These are phyloP conservation scores for Trichoderma sp. DNA, from an alignment of 2,329 filamentous ascomycete genomes.

Conservation along the genomic window DNA sequence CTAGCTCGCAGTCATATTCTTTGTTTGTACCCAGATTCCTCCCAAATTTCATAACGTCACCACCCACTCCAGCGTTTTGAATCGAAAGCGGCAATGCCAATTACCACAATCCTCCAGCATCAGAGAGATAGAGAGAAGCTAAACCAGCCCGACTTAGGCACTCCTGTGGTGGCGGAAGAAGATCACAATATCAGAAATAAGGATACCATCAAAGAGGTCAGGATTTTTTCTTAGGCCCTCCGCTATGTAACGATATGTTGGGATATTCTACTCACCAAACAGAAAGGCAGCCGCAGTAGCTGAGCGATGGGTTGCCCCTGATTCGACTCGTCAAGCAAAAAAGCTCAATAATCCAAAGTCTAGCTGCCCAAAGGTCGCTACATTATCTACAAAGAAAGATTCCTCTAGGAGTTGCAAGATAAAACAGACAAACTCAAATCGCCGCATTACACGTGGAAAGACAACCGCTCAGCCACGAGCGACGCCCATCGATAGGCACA, in stretches of 20 bases:
- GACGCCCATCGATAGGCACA: background rate
- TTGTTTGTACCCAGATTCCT: background rate
- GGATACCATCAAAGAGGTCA: background rate
- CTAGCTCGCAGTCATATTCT: background rate
- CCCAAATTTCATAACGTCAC: background rate
- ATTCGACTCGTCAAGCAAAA: background rate
- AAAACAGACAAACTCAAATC: background rate
- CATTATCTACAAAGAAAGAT: background rate
- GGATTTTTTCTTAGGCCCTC: background rate
- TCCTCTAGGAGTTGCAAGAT: background rate
- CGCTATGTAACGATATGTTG: background rate
- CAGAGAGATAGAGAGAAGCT: background rate
- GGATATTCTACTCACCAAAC: background rate
- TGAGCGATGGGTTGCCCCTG: background rate
- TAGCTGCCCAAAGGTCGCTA: background rate
- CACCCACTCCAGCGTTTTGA: background rate
- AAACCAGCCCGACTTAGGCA: background rate
- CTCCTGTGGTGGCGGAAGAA: background rate
- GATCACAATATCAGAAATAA: background rate
- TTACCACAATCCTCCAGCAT: slow-evolving; percentile 5
- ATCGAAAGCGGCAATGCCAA: background rate
- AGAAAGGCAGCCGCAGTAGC: background rate
- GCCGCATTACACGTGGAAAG: background rate
- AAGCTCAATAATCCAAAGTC: background rate
- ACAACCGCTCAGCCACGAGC: background rate